phyloP scores from a whole-genome alignment of 2,329 filamentous ascomycete genomes.

The Paracorniculantispora psalliotae region DNA sequence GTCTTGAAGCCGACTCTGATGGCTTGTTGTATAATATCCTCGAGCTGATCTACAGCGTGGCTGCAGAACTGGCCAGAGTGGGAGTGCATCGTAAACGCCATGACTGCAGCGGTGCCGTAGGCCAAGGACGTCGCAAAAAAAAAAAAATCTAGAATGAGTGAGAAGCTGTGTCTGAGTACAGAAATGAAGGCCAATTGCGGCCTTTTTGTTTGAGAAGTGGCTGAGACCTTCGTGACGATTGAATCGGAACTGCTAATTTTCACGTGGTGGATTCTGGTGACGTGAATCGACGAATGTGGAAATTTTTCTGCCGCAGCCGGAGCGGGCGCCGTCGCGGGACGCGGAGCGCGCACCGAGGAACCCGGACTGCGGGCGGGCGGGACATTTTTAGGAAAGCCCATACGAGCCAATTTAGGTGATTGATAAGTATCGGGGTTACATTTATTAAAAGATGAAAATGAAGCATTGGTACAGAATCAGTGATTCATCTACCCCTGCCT shows the following conservation, averaged over 20 bases:
- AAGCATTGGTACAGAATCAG: too few relatives aligned
- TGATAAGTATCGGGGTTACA: not conserved
- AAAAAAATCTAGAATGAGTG: too few relatives aligned
- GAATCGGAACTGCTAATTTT: not conserved
- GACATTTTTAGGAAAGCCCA: not conserved
- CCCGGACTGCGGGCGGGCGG: not conserved
- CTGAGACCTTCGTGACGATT: not conserved
- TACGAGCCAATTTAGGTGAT: not conserved
- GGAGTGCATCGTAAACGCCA: constrained; percentile 97
- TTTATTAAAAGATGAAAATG: too few relatives aligned
- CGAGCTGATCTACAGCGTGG: constrained; percentile 80
- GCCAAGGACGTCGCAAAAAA: too few relatives aligned
- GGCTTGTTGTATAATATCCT: constrained; percentile 75
- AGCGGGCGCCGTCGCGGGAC: not conserved
- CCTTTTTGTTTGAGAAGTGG: too few relatives aligned
- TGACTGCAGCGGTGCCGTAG: constrained; percentile 31
- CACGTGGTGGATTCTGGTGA: constrained; percentile 8
- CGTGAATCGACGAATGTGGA: constrained; percentile 12
- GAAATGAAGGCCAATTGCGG: too few relatives aligned
- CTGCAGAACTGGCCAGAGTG: constrained; percentile 97
- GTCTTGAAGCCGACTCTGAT: constrained; percentile 74
- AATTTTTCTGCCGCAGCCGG: constrained; percentile 5
- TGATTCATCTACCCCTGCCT: too few relatives aligned
- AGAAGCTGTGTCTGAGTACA: too few relatives aligned
- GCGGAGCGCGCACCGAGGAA: not conserved